These are phyloP conservation scores for Meripilus lineatus DNA, from an alignment of 1,284 basidiomycete species.

Conservation along the genomic window DNA sequence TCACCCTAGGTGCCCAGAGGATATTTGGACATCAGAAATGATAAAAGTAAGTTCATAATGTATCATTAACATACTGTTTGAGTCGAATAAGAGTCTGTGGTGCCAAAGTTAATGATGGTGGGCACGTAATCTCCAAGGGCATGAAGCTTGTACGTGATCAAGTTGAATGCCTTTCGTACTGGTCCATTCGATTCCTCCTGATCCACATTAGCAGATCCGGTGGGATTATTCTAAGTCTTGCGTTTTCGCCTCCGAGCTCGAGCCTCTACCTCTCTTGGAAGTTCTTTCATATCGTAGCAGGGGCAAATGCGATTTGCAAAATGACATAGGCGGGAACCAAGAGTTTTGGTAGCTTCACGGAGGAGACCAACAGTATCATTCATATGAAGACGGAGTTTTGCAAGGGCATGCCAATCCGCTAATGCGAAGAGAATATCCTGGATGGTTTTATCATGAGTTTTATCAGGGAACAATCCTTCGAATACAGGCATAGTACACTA, in stretches of 20 bases:
- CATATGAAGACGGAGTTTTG: slow-evolving; percentile 23
- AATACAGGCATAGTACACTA: slow-evolving; percentile 32
- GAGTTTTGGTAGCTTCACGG: slow-evolving; percentile 8
- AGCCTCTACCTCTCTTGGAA: slow-evolving; percentile 12
- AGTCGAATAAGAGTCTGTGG: slow-evolving; percentile 21
- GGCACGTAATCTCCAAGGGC: slow-evolving; percentile 16
- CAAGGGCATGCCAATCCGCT: slow-evolving; percentile 19
- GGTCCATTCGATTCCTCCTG: too few species aligned
- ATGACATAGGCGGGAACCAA: slow-evolving; percentile 12
- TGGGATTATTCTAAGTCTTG: neutral
- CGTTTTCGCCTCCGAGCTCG: too few species aligned
- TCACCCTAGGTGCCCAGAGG: slow-evolving; percentile 2
- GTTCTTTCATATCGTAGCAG: slow-evolving; percentile 15
- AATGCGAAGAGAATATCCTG: slow-evolving; percentile 13
- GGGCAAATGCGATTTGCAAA: slow-evolving; percentile 12
- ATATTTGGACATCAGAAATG: too few species aligned
- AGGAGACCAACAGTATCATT: slow-evolving; percentile 15
- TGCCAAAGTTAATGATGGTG: slow-evolving; percentile 16
- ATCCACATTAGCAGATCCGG: neutral
- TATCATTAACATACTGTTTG: too few species aligned
- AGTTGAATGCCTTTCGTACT: slow-evolving; percentile 13
- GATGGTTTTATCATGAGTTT: slow-evolving; percentile 16
- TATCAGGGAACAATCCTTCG: slow-evolving; percentile 27
- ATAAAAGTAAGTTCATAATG: too few species aligned
- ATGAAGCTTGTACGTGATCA: slow-evolving; percentile 21